Conservation (phyloP, 768 basidiomycete species). For the Amanita thiersii region DNA sequence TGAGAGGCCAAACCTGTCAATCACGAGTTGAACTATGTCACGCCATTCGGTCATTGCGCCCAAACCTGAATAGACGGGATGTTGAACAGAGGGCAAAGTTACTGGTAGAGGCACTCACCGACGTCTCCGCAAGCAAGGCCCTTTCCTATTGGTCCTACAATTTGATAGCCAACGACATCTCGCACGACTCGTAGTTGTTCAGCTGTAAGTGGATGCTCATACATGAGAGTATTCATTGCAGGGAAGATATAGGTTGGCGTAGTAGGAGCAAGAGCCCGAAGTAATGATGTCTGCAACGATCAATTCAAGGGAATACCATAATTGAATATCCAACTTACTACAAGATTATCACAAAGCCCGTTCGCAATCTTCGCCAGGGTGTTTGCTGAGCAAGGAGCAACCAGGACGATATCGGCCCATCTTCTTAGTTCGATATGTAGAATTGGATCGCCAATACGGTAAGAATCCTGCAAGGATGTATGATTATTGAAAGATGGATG, state of each 20-base stretch:
- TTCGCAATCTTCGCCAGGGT: constrained; percentile 88
- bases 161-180: constrained; percentile 70
- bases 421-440: constrained; percentile 90
- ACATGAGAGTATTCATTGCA: constrained; percentile 99
- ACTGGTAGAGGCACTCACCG: constrained; percentile 39
- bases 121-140: constrained; percentile 86
- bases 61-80: constrained; percentile 39
- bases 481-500: neutral
- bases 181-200: constrained; percentile 71
- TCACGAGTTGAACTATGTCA: constrained; percentile 74
- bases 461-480: constrained; percentile 43
- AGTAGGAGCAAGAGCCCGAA: constrained; percentile 74
- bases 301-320: neutral
- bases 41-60: constrained; percentile 98
- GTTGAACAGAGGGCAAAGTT: neutral
- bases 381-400: constrained; percentile 97
- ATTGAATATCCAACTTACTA: constrained; percentile 33
- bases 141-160: constrained; percentile 87
- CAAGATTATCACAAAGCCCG: constrained; percentile 87
- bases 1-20: constrained; percentile 44
- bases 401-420: constrained; percentile 94
- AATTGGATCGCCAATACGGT: constrained; percentile 82
- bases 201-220: constrained; percentile 84
- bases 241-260: constrained; percentile 91
- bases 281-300: constrained; percentile 56